phyloP scores from a whole-genome alignment of 306 rosid species.

The Macrotyloma uniflorum region DNA sequence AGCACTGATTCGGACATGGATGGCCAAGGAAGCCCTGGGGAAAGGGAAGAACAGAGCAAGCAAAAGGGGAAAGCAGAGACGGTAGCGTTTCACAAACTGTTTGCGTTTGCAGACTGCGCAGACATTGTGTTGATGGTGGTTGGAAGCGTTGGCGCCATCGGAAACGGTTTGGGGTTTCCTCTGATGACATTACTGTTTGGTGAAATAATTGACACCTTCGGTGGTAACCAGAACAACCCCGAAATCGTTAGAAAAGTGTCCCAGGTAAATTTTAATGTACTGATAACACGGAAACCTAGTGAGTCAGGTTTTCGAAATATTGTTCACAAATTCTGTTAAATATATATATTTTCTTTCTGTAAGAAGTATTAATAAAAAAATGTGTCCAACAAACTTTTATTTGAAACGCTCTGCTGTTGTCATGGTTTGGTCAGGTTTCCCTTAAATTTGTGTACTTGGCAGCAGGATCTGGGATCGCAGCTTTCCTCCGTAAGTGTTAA shows the following conservation, averaged over 20 bases:
- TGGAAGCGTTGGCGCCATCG: slow-evolving; percentile 75
- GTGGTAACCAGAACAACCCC: slow-evolving; percentile 50
- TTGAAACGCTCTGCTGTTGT: no score
- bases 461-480: slow-evolving; percentile 57
- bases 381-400: no score
- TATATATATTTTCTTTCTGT: no score
- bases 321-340: no score
- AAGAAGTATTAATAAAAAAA: no score
- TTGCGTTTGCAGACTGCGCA: slow-evolving; percentile 72
- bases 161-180: slow-evolving; percentile 70
- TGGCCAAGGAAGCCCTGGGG: slow-evolving; percentile 31
- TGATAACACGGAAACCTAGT: no score
- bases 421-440: slow-evolving; percentile 51
- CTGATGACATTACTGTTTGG: slow-evolving; percentile 77
- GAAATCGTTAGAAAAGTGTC: slow-evolving; percentile 55
- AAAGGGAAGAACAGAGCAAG: slow-evolving; percentile 40
- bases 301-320: no score
- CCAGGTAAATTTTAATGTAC: slow-evolving; percentile 44
- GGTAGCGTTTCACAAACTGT: slow-evolving; percentile 65
- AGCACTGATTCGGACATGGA: slow-evolving; percentile 47
- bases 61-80: slow-evolving; percentile 50
- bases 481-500: slow-evolving; percentile 41
- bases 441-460: slow-evolving; percentile 76
- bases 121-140: slow-evolving; percentile 60
- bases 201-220: slow-evolving; percentile 61